Evolutionary conservation across 768 basidiomycete species (phyloP).

Genomic region (Boletus sp.): DNA sequence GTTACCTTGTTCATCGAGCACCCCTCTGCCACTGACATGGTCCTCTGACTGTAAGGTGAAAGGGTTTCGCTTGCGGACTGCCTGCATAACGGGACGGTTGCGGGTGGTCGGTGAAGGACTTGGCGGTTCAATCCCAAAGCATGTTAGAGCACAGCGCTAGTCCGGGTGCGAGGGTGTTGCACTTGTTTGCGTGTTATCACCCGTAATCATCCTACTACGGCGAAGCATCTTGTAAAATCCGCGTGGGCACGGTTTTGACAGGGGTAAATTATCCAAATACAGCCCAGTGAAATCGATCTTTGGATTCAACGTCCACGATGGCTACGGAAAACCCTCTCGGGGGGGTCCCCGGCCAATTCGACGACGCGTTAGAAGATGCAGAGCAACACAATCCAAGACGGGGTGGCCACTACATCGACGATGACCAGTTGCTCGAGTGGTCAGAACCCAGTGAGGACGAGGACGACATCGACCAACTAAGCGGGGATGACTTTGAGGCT

Average conservation of each 20-base stretch:
- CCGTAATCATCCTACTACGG: background rate
- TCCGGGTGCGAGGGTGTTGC: constrained; percentile 14
- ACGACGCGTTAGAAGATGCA: constrained; percentile 49
- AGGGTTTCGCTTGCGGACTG: constrained; percentile 44
- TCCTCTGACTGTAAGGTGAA: constrained; percentile 39
- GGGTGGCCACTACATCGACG: constrained; percentile 44
- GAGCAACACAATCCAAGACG: constrained; percentile 18
- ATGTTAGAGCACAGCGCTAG: constrained; percentile 5
- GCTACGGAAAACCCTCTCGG: constrained; percentile 10
- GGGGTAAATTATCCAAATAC: constrained; percentile 13
- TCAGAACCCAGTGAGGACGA: constrained; percentile 28
- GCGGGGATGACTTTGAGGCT: constrained; percentile 52
- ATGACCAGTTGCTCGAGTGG: constrained; percentile 30
- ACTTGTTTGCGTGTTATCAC: constrained; percentile 15
- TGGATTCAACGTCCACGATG: constrained; percentile 15
- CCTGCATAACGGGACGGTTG: constrained; percentile 18
- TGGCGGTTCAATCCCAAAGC: background rate
- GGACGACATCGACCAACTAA: constrained; percentile 26
- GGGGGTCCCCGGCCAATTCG: constrained; percentile 54
- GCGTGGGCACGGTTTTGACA: background rate
- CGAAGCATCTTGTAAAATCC: no score
- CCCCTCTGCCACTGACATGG: constrained; percentile 24
- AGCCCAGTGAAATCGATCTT: background rate
- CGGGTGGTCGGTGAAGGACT: background rate
- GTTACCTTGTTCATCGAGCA: constrained; percentile 56